Evolutionary conservation across 1,139 yeast genomes (phyloP).

Genomic region (Candida freyschussii): DNA sequence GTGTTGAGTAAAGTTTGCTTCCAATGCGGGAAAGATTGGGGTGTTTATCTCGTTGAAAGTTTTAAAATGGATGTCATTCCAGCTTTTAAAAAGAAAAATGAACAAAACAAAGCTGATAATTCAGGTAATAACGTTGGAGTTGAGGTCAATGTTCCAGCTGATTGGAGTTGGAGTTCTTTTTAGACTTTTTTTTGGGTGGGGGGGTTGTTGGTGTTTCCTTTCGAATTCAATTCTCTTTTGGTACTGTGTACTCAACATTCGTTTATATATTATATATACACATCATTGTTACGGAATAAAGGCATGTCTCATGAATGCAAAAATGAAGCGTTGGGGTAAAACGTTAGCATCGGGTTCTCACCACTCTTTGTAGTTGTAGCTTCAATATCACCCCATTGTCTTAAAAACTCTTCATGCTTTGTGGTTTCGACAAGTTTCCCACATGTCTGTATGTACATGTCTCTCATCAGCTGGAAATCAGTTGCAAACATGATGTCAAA

Average conservation of each 20-base stretch:
- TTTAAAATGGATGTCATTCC: conserved; percentile 15
- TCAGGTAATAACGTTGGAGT: conserved; percentile 3
- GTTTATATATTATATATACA: background rate
- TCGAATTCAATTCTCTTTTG: too few species aligned
- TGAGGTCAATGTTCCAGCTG: conserved; percentile 23
- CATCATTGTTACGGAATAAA: background rate
- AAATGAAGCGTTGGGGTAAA: conserved; percentile 75
- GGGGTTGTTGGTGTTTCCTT: too few species aligned
- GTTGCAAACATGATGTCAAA: conserved; percentile 89
- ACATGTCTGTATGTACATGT: conserved; percentile 58
- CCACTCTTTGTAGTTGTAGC: conserved; percentile 70
- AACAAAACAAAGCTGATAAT: conserved; percentile 1
- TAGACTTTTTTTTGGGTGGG: too few species aligned
- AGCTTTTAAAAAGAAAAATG: conserved; percentile 5
- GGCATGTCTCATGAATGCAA: conserved; percentile 31
- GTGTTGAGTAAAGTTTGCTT: conserved; percentile 22
- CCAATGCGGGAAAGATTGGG: conserved; percentile 23
- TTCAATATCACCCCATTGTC: conserved; percentile 67
- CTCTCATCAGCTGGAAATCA: conserved; percentile 59
- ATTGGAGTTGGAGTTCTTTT: conserved; percentile 27
- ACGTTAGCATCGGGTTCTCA: conserved; percentile 82
- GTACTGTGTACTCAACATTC: too few species aligned
- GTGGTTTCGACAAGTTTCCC: conserved; percentile 55
- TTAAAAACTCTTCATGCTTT: conserved; percentile 60
- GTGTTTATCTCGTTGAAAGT: conserved; percentile 15